These are phyloP conservation scores for Beta lomatogona DNA, from an alignment of 179 eudicot genomes.

Conservation along the genomic window DNA sequence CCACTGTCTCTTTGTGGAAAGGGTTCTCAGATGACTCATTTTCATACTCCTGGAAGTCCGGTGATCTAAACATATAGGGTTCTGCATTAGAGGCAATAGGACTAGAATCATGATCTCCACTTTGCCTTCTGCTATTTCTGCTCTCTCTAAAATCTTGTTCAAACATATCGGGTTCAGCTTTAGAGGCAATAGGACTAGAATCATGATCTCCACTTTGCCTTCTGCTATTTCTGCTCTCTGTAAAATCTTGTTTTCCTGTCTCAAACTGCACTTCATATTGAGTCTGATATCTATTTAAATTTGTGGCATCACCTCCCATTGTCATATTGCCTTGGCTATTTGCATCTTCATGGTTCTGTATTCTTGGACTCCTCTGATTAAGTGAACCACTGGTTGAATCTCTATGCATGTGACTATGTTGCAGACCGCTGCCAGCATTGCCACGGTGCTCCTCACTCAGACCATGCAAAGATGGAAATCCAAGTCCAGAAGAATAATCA, in stretches of 20 bases:
- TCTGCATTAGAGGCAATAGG: slow-evolving; percentile 19
- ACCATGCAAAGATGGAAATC: slow-evolving; percentile 28
- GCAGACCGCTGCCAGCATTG: slow-evolving; percentile 25
- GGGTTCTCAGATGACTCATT: slow-evolving; percentile 34
- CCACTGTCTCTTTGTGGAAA: slow-evolving; percentile 30
- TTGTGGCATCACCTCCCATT: slow-evolving; percentile 29
- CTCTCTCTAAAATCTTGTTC: slow-evolving; percentile 17
- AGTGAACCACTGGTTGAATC: slow-evolving; percentile 32
- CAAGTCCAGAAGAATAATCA: slow-evolving; percentile 42
- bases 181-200: slow-evolving; percentile 19
- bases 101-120: slow-evolving; percentile 19
- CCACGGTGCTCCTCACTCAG: slow-evolving; percentile 29
- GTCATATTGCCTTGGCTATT: slow-evolving; percentile 24
- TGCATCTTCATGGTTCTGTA: slow-evolving; percentile 32
- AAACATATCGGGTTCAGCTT: slow-evolving; percentile 10
- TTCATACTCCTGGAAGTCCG: slow-evolving; percentile 26
- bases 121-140: slow-evolving; percentile 27
- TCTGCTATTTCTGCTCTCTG: slow-evolving; percentile 21
- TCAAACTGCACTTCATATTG: slow-evolving; percentile 12
- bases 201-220: slow-evolving; percentile 28
- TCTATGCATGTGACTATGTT: slow-evolving; percentile 31
- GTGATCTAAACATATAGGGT: slow-evolving; percentile 13
- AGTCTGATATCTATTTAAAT: slow-evolving; percentile 15
- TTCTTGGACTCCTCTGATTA: slow-evolving; percentile 35
- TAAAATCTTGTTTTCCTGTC: slow-evolving; percentile 3